Conservation (phyloP, 345 rosid genomes). For the Acer campestre region DNA sequence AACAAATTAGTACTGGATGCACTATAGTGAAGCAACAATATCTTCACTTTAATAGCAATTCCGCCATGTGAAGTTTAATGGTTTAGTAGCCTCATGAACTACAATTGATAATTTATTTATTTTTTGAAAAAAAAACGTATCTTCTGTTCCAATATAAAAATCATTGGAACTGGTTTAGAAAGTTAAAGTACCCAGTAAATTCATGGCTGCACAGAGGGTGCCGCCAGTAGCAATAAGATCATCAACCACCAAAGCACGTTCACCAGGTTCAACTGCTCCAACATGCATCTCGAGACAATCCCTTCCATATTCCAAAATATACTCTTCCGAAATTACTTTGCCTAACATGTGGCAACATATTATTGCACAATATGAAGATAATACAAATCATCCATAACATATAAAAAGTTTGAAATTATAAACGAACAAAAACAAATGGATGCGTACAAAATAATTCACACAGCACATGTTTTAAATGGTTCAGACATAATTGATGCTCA, state of each 20-base stretch:
- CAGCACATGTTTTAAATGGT: not conserved
- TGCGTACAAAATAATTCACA: not conserved
- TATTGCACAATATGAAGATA: not conserved
- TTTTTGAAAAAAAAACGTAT: not conserved
- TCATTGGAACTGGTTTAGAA: not conserved
- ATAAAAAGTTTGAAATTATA: not conserved
- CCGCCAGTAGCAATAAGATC: slow-evolving; percentile 97
- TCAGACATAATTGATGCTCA: not conserved
- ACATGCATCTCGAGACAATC: slow-evolving; percentile 94
- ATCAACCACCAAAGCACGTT: slow-evolving; percentile 85
- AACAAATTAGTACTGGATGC: too few species aligned
- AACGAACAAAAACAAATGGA: not conserved
- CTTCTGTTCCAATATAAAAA: not conserved
- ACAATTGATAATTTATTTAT: not conserved
- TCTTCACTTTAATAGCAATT: not conserved
- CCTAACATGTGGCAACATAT: slow-evolving; percentile 43
- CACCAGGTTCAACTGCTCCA: slow-evolving; percentile 79
- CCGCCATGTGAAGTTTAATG: not conserved
- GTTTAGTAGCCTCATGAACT: not conserved
- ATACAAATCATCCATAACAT: not conserved
- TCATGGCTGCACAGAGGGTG: slow-evolving; percentile 94
- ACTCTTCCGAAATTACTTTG: slow-evolving; percentile 82
- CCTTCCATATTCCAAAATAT: slow-evolving; percentile 80
- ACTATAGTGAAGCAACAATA: too few species aligned
- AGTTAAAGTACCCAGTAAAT: slow-evolving; percentile 62